Percentiles rank a stretch among this genome's conserved stretches.
phyloP scores from a whole-genome alignment of 352 stramenopile genomes.

The Phytophthora citrophthora region DNA sequence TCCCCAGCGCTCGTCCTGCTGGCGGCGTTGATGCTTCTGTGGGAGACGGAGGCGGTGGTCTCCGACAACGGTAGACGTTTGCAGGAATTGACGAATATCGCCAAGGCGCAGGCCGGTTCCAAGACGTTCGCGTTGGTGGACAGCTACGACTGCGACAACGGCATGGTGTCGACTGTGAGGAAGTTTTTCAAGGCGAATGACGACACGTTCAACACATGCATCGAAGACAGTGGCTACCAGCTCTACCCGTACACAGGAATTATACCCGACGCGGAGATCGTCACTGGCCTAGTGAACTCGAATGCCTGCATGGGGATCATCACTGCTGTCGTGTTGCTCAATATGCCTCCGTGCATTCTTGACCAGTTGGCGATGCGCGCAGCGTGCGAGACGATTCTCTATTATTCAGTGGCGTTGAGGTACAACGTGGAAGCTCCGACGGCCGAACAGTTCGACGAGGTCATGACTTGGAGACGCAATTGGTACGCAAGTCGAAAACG shows the following conservation, averaged over 20 bases:
- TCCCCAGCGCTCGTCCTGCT: slow-evolving; percentile 15
- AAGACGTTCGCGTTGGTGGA: slow-evolving; percentile 55
- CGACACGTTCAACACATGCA: slow-evolving; percentile 55
- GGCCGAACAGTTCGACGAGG: slow-evolving; percentile 44
- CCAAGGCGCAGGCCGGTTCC: slow-evolving; percentile 40
- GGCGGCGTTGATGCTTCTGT: slow-evolving; percentile 9
- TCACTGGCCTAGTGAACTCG: slow-evolving; percentile 51
- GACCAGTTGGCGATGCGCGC: slow-evolving; percentile 58
- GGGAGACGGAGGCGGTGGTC: neutral
- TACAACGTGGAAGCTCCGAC: slow-evolving; percentile 37
- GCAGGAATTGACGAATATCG: slow-evolving; percentile 34
- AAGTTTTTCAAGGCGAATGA: slow-evolving; percentile 58
- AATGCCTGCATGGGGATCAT: slow-evolving; percentile 59
- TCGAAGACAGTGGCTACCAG: slow-evolving; percentile 55
- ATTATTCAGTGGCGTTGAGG: slow-evolving; percentile 57
- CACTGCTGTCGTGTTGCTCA: slow-evolving; percentile 44
- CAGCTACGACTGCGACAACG: slow-evolving; percentile 48
- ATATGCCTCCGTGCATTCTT: slow-evolving; percentile 59
- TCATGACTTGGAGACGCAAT: slow-evolving; percentile 63
- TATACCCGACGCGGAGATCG: slow-evolving; percentile 42
- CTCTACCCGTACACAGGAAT: slow-evolving; percentile 68
- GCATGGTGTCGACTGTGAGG: slow-evolving; percentile 43
- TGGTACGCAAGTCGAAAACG: slow-evolving; percentile 49
- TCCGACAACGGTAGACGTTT: slow-evolving; percentile 13
- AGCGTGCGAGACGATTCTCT: slow-evolving; percentile 67